Evolutionary conservation across 306 rosid species (phyloP).

Genomic region (Vicia faba): DNA sequence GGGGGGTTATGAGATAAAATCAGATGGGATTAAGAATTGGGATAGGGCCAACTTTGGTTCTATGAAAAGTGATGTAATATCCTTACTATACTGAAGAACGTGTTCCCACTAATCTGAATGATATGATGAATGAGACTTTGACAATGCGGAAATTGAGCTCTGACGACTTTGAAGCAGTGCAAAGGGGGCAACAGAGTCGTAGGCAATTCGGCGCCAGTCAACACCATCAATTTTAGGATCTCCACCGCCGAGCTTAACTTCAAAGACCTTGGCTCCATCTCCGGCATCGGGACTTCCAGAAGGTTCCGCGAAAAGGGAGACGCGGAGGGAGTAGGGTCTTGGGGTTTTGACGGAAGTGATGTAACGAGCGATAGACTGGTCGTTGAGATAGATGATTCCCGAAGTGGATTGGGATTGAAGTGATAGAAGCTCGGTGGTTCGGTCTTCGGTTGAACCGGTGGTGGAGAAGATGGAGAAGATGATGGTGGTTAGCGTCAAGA

Average conservation of each 20-base stretch:
- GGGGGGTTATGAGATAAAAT: no score
- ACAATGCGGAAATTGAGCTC: slow-evolving; percentile 53
- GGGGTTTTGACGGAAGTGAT: slow-evolving; percentile 57
- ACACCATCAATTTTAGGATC: slow-evolving; percentile 63
- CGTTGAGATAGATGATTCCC: slow-evolving; percentile 78
- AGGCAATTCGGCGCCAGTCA: slow-evolving; percentile 68
- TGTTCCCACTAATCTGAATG: slow-evolving; percentile 89
- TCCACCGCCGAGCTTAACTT: slow-evolving; percentile 61
- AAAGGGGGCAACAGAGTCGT: slow-evolving; percentile 82
- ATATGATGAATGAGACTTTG: slow-evolving; percentile 60
- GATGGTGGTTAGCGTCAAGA: slow-evolving; percentile 21
- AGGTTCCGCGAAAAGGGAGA: no score
- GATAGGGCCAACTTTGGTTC: slow-evolving; percentile 49
- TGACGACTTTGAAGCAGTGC: slow-evolving; percentile 85
- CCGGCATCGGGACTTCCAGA: no score
- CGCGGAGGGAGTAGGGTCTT: slow-evolving; percentile 73
- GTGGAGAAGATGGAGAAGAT: background rate
- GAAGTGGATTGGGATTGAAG: slow-evolving; percentile 71
- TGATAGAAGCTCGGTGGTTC: slow-evolving; percentile 59
- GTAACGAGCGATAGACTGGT: slow-evolving; percentile 63
- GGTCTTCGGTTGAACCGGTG: slow-evolving; percentile 55
- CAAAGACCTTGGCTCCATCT: no score
- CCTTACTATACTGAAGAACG: slow-evolving; percentile 85
- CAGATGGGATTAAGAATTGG: no score
- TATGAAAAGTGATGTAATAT: slow-evolving; percentile 65